Evolutionary conservation across 2,329 filamentous ascomycete species (phyloP).

Genomic region (Chrysosporium queenslandicum): DNA sequence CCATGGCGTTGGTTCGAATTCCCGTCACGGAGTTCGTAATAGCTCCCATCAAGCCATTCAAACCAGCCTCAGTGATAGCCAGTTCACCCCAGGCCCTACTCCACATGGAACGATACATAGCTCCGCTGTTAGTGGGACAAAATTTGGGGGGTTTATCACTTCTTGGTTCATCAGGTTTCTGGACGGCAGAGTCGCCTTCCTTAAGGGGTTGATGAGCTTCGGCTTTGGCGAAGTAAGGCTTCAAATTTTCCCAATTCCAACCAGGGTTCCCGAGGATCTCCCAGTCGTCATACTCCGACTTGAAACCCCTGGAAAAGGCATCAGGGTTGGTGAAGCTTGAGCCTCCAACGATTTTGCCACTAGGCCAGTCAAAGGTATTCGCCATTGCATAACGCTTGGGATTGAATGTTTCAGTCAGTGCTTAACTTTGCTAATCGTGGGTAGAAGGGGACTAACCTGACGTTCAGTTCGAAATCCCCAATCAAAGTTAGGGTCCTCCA

Average conservation of each 20-base stretch:
- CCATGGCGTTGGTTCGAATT: constrained; percentile 13
- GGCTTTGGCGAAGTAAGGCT: constrained; percentile 5
- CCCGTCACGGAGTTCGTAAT: not conserved
- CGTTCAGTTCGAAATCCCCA: constrained; percentile 27
- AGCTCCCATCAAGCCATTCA: not conserved
- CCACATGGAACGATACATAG: not conserved
- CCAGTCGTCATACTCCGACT: constrained; percentile 28
- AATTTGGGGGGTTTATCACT: too few species aligned
- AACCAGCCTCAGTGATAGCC: constrained; percentile 19
- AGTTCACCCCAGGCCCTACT: constrained; percentile 28
- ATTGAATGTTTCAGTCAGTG: not conserved
- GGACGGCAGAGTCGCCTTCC: not conserved
- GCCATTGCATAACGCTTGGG: not conserved
- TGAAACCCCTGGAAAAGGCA: constrained; percentile 20
- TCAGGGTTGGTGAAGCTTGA: constrained; percentile 27
- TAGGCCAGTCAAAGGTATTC: constrained; percentile 12
- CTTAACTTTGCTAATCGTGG: not conserved
- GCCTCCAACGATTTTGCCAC: constrained; percentile 27
- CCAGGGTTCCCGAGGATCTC: constrained; percentile 21
- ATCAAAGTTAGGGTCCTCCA: constrained; percentile 18
- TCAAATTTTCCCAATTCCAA: constrained; percentile 22
- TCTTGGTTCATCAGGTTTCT: not conserved
- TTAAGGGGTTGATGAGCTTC: not conserved
- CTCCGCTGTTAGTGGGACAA: not conserved
- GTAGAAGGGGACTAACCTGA: not conserved